Evolutionary conservation across 257 asterid genomes (phyloP), one percentile per base, ranked within the genome.

Genomic region (Salvia miltiorrhiza): DNA sequence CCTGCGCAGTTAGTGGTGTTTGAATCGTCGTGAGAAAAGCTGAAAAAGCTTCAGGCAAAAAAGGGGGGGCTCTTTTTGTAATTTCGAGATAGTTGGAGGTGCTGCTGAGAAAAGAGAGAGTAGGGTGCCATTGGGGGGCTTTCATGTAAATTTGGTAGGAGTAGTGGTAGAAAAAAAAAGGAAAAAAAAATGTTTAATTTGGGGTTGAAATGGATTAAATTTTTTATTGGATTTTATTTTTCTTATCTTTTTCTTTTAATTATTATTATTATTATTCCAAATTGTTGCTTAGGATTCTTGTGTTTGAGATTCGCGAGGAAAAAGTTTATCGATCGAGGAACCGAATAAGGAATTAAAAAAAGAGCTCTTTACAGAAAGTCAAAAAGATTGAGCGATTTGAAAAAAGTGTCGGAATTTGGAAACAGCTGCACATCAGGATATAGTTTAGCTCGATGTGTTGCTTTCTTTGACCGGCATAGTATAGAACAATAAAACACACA

Each of bases 111-210:
- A 30, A 11, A 21, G 33, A 26, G 20, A 26, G 19, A 28, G 35
- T 66, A 55, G 75, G 52, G 3, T 39, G 45, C 48, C 13, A 40
- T 47, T 55, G 65, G 1, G 76, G 82, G 81, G 59, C n/a, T 62
- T 70, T 67, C 1, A 0, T 80, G 84, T 81, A 80, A 80, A 76
- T 78, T 78, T 54, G 56, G 77, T 83, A 78, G 82, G 74, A 65
- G 79, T 80, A 75, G 84, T 43, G 73, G 79, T 73, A 72, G 85
- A 61, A 49, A 52, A 43, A 60, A 52, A 70, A 76, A 9, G 7
- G 0, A 40, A 16, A 17, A 20, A 49, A 50, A 63, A 26, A 54
- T 58, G 57, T 73, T 74, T 35, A 37, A 21, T 71, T 73, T 78
- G 8, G 59, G 48, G 19, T 73, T 61, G 17, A 67, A 66, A 45